Conservation (phyloP, 305 asterid species). For the Fraxinus angustifolia region DNA sequence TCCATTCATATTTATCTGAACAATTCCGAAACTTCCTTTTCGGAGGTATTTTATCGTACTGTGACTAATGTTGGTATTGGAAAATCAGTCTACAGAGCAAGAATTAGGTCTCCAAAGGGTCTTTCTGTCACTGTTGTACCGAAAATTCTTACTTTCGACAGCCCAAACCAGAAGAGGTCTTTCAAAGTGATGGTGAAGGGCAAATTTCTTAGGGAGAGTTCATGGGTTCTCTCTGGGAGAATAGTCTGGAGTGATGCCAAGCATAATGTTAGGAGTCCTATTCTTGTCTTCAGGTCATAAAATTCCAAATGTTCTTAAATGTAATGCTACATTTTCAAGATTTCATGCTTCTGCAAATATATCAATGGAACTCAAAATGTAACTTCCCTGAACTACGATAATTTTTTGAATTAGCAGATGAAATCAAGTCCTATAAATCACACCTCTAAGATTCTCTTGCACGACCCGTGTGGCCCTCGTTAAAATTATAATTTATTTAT, state of each 20-base stretch:
- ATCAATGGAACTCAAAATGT: neutral
- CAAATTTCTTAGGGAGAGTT: conserved; percentile 4
- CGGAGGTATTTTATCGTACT: conserved; percentile 49
- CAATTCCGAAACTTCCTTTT: conserved; percentile 24
- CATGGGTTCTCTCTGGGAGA: conserved; percentile 49
- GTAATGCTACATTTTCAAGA: neutral
- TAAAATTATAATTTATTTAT: too few species aligned
- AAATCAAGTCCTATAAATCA: neutral
- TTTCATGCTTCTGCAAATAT: neutral
- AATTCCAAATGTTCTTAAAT: neutral
- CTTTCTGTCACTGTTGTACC: conserved; percentile 52
- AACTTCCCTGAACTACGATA: neutral
- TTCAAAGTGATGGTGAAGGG: conserved; percentile 57
- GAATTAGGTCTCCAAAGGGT: conserved; percentile 34
- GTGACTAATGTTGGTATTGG: conserved; percentile 57
- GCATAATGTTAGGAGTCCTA: conserved; percentile 60
- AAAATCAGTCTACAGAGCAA: conserved; percentile 41
- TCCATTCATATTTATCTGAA: conserved; percentile 51
- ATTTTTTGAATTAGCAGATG: neutral
- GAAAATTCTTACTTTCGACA: conserved; percentile 30
- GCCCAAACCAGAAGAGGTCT: conserved; percentile 36
- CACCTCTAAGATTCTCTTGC: neutral
- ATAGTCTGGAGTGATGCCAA: conserved; percentile 49
- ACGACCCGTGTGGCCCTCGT: neutral
- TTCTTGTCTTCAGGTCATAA: conserved; percentile 43